These are phyloP conservation scores for Hypoxylon fuscum DNA, from an alignment of 495 filamentous ascomycete species.

Conservation along the genomic window DNA sequence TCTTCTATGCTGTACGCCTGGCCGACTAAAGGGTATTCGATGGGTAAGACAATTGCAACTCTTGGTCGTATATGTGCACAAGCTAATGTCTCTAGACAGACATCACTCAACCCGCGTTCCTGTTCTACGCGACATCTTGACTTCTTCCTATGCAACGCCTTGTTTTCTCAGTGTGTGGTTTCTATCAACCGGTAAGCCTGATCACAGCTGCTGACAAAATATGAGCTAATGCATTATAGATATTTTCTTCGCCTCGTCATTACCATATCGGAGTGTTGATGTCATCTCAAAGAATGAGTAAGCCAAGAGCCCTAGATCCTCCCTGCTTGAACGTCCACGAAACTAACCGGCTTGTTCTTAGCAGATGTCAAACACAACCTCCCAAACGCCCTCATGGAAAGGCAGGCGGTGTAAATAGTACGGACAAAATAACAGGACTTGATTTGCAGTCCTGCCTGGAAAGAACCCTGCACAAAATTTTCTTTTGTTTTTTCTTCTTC, in stretches of 20 bases:
- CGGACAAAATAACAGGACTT: not conserved
- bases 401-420: not conserved
- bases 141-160: not conserved
- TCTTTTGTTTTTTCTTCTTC: slow-evolving; percentile 5
- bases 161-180: slow-evolving; percentile 3
- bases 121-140: not conserved
- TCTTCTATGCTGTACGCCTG: slow-evolving; percentile 61
- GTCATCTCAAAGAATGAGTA: slow-evolving; percentile 9
- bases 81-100: slow-evolving; percentile 6
- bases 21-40: slow-evolving; percentile 26
- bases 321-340: too few species aligned
- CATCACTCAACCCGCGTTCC: not conserved
- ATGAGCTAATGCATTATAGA: slow-evolving; percentile 1
- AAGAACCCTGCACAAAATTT: not conserved
- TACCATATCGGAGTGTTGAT: not conserved
- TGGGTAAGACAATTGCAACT: slow-evolving; percentile 5
- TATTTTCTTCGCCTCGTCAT: not conserved
- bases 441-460: not conserved
- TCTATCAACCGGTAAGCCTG: slow-evolving; percentile 4
- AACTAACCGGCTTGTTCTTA: slow-evolving; percentile 2
- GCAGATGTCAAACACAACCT: slow-evolving; percentile 1
- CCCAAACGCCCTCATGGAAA: not conserved
- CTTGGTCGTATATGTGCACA: not conserved
- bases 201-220: not conserved
- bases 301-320: not conserved